A percentile compares a stretch with the other conserved stretches of the same genome.
phyloP scores from a whole-genome alignment of 805 yeast genomes.

The Pichia eremophila region DNA sequence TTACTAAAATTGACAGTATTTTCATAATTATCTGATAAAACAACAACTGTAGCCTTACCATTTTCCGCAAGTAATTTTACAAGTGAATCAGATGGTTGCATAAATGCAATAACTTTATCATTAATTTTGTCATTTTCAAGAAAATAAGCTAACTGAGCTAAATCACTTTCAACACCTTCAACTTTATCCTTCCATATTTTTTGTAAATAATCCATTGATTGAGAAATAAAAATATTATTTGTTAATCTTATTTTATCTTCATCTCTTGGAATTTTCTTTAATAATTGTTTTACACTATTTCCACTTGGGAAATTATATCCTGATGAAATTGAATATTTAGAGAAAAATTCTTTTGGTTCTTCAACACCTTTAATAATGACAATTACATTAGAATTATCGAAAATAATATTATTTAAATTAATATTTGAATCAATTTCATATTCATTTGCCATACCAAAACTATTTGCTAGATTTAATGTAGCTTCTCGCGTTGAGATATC shows the following conservation, averaged over 20 bases:
- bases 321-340: constrained; percentile 13
- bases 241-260: constrained; percentile 6
- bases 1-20: neutral
- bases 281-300: constrained; percentile 9
- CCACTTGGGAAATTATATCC: constrained; percentile 11
- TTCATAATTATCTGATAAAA: neutral
- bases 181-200: neutral
- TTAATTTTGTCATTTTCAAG: constrained; percentile 11
- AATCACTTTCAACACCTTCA: constrained; percentile 30
- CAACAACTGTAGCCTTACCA: neutral
- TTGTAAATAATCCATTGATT: constrained; percentile 5
- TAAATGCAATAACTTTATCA: neutral
- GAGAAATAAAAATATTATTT: neutral
- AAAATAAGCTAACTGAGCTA: constrained; percentile 38
- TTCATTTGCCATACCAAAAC: constrained; percentile 31
- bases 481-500: neutral
- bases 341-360: constrained; percentile 25
- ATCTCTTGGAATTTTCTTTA: constrained; percentile 22
- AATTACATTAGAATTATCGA: constrained; percentile 5
- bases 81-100: neutral
- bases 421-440: constrained; percentile 27
- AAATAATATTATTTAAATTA: constrained; percentile 11
- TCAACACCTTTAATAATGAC: constrained; percentile 34
- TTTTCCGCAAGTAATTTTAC: neutral
- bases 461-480: constrained; percentile 36